A percentile compares a stretch with the other conserved stretches of the same genome.
Evolutionary conservation across 2,329 filamentous ascomycete species (phyloP).

Genomic region (Sclerotinia subarctica): DNA sequence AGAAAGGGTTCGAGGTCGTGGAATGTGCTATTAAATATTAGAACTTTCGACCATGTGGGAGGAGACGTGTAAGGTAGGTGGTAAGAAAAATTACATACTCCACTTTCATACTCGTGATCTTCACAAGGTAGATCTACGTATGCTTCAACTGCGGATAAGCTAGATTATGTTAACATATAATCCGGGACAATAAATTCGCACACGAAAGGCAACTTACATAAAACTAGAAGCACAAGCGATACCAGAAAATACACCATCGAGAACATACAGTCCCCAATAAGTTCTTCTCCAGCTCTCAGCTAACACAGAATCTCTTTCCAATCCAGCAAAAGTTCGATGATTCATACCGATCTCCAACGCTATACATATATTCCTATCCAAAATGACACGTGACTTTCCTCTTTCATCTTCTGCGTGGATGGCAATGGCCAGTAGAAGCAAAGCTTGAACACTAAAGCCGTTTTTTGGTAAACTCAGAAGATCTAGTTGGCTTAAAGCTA

Average conservation of each 20-base stretch:
- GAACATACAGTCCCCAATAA: conserved; percentile 43
- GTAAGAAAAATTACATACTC: conserved; percentile 35
- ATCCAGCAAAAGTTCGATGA: conserved; percentile 49
- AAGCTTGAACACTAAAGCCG: conserved; percentile 40
- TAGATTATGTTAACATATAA: conserved; percentile 14
- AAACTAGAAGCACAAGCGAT: conserved; percentile 31
- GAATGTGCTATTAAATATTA: conserved; percentile 38
- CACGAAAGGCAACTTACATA: conserved; percentile 21
- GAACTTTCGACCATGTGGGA: conserved; percentile 5
- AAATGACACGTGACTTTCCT: conserved; percentile 32
- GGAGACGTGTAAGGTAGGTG: background rate
- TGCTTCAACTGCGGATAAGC: conserved; percentile 35
- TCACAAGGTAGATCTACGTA: conserved; percentile 43
- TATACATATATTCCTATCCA: conserved; percentile 52
- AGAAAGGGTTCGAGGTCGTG: conserved; percentile 37
- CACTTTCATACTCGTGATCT: conserved; percentile 43
- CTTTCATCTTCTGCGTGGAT: conserved; percentile 40
- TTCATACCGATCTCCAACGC: conserved; percentile 62
- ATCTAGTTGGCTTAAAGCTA: conserved; percentile 30
- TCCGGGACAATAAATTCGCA: background rate
- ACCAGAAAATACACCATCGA: conserved; percentile 31
- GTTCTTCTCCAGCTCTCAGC: conserved; percentile 45
- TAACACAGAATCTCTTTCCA: conserved; percentile 39
- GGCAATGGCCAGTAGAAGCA: conserved; percentile 41
- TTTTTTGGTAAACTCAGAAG: conserved; percentile 34